Base-by-base conservation (phyloP, 1,284 basidiomycete genomes). In the Ustilago xerochloae region DNA sequence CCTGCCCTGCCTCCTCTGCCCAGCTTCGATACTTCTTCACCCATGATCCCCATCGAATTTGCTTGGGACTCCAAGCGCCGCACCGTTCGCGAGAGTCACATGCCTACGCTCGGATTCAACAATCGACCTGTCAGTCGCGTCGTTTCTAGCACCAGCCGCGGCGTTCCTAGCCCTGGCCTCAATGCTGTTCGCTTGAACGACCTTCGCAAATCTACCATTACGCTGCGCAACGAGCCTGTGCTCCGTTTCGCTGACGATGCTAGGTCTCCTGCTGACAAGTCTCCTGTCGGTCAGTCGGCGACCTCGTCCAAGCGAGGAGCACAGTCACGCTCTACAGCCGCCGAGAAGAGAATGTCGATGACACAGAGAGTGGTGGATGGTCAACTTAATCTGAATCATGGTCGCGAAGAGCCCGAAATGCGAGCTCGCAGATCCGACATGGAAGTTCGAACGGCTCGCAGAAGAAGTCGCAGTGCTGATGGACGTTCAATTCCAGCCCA, bases 341-440 rank as follows among this genome's bases (percentile, higher is more conserved):
- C 47, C 6, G 59, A 63, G 6, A 75, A 65, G 61, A 46, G 73
- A n/a, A 43, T 65, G 54, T 77, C 71, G 26, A 77, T 77, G 67
- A 61, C 75, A 1, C 61, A 74, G 45, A 58, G 57, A 33, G 75
- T 77, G 8, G 71, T 68, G 5, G 67, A 74, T 28, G 75, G 75
- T 28, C 22, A 68, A n/a, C 61, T 77, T 24, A 52, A 55, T 18
- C 66, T 68, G 39, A 63, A 65, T 20, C 71, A 57, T 16, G 75
- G 75, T 5, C 69, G 59, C 41, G 75, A 77, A 26, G 75, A 77
- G 54, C 75, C 75, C n/a, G 67, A 66, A 30, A 69, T 70, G 63
- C 57, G 71, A 30, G 35, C 70, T 12, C 58, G 52, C 32, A 43
- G 69, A 10, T 51, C 57, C 39, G 69, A 66, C 38, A 66, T 65